Percentiles rank a stretch among this genome's conserved stretches.
Conservation (phyloP, 2,329 filamentous ascomycete species). For the Aspergillus viridinutans region DNA sequence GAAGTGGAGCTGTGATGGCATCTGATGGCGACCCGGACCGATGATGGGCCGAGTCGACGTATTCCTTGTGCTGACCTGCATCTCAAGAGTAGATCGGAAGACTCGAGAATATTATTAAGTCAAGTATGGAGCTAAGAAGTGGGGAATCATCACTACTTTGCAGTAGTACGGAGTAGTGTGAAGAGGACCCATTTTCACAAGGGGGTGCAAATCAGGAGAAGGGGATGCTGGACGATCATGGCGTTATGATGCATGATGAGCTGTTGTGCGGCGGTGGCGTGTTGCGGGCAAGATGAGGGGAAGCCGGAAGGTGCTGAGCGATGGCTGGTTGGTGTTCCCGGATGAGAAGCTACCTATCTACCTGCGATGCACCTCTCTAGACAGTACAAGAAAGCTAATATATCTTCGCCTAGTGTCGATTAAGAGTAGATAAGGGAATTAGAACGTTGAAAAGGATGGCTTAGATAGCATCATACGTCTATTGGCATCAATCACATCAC, state of each 20-base stretch:
- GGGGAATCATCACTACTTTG: background rate
- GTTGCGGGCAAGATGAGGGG: conserved; percentile 12
- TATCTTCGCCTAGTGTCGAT: background rate
- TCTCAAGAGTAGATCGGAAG: background rate
- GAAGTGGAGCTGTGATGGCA: conserved; percentile 29
- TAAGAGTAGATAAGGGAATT: background rate
- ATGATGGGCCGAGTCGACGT: conserved; percentile 19
- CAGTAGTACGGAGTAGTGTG: background rate
- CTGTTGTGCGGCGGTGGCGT: conserved; percentile 6
- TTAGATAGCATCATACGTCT: background rate
- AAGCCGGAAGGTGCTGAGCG: too few species aligned
- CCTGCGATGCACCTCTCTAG: too few species aligned
- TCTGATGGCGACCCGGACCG: conserved; percentile 6
- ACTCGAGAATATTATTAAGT: background rate
- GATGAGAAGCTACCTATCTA: background rate
- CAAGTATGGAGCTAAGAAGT: background rate
- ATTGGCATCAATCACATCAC: background rate
- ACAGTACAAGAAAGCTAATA: background rate
- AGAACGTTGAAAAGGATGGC: background rate
- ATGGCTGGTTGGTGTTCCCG: background rate
- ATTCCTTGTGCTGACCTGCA: conserved; percentile 11
- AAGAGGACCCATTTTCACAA: background rate
- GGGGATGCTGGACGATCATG: background rate
- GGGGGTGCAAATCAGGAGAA: background rate
- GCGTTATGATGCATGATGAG: conserved; percentile 8